Conservation (phyloP, 2,329 filamentous ascomycete genomes). For the Aspergillus sp. region DNA sequence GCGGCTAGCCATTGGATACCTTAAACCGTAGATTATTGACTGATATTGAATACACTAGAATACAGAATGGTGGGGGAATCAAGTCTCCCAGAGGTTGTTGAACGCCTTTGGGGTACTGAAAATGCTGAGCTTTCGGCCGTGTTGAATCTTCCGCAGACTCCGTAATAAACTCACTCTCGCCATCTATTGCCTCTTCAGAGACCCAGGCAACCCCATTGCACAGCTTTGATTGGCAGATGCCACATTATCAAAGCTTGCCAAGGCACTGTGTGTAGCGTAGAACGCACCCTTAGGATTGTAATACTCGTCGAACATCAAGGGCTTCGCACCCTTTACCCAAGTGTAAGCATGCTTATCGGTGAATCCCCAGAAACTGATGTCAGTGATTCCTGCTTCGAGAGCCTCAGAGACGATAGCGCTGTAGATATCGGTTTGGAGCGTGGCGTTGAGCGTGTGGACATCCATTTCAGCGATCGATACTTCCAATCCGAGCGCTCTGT, state of each 20-base stretch:
- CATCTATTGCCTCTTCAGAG: too few relatives aligned
- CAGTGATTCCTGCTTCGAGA: constrained; percentile 7
- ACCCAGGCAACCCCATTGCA: too few relatives aligned
- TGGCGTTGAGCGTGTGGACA: constrained; percentile 8
- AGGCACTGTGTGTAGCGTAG: constrained; percentile 7
- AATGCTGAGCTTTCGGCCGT: too few relatives aligned
- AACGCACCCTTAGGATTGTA: constrained; percentile 9
- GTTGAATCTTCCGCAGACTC: too few relatives aligned
- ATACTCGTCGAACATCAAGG: constrained; percentile 14
- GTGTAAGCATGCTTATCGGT: constrained; percentile 16
- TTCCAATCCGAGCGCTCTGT: constrained; percentile 6
- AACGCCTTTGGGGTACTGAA: too few relatives aligned
- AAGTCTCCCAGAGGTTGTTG: too few relatives aligned
- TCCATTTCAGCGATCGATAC: constrained; percentile 6
- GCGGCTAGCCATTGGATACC: too few relatives aligned
- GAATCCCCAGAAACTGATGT: constrained; percentile 13
- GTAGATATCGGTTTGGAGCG: constrained; percentile 8
- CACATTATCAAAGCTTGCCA: not conserved
- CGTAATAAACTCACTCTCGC: too few relatives aligned
- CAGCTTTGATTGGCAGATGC: too few relatives aligned
- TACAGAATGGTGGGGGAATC: too few relatives aligned
- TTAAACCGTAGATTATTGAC: too few relatives aligned
- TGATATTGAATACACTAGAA: too few relatives aligned
- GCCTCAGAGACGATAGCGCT: constrained; percentile 5
- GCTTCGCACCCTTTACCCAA: constrained; percentile 11